phyloP scores from a whole-genome alignment of 192 early-diverging fungal genomes.

The Rhizophlyctis rosea region DNA sequence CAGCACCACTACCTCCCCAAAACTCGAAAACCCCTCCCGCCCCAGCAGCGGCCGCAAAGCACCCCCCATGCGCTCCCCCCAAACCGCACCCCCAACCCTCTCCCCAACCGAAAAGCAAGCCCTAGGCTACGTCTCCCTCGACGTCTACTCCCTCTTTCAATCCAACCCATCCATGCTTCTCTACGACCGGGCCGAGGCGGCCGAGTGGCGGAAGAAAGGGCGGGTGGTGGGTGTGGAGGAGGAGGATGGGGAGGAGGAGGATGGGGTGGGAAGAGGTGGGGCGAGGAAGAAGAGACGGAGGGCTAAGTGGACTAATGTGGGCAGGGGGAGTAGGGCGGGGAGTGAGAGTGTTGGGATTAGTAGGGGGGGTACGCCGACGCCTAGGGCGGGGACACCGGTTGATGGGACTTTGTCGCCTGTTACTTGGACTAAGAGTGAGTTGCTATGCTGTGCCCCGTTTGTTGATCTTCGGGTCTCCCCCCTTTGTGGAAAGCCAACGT shows the following conservation, averaged over 20 bases:
- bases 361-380: too few relatives aligned
- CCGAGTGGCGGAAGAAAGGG: not conserved
- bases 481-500: too few relatives aligned
- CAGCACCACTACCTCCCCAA: too few relatives aligned
- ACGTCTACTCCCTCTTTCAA: conserved; percentile 32
- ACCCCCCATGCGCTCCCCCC: too few relatives aligned
- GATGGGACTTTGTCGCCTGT: too few relatives aligned
- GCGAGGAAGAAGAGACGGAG: conserved; percentile 3
- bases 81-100: too few relatives aligned
- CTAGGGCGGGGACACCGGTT: too few relatives aligned
- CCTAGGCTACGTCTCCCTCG: conserved; percentile 27
- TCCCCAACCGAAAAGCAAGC: not conserved
- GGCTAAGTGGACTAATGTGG: not conserved
- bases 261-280: not conserved
- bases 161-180: conserved; percentile 21
- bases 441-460: too few relatives aligned
- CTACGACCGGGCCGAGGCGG: not conserved
- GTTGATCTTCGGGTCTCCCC: too few relatives aligned
- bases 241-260: not conserved
- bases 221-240: not conserved
- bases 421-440: conserved; percentile 48
- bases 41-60: too few relatives aligned
- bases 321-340: conserved; percentile 1
- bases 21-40: too few relatives aligned
- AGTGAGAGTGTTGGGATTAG: too few relatives aligned